phyloP scores from a whole-genome alignment of 2,329 filamentous ascomycete genomes.

The Fusarium neocosmosporiellum region DNA sequence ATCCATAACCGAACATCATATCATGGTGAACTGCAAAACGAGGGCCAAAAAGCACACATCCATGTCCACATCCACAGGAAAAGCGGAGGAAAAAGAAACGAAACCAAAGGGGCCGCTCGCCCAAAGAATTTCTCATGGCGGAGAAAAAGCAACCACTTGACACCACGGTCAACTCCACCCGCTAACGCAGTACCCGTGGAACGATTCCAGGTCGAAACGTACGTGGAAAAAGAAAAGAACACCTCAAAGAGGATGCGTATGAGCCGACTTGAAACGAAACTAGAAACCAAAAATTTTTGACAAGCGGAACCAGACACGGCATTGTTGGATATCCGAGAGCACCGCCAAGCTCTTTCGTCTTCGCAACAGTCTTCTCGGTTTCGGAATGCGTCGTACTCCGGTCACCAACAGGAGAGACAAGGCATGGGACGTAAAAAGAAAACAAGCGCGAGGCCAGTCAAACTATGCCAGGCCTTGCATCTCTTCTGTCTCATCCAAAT shows the following conservation, averaged over 20 bases:
- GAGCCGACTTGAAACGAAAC: conserved; percentile 33
- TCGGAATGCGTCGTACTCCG: neutral
- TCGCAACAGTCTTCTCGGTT: neutral
- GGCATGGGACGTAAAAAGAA: neutral
- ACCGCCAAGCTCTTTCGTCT: neutral
- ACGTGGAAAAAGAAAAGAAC: conserved; percentile 38
- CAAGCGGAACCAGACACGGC: conserved; percentile 2
- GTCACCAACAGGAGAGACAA: conserved; percentile 1
- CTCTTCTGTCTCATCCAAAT: conserved; percentile 20
- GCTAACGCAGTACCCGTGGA: conserved; percentile 34
- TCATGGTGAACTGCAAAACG: neutral
- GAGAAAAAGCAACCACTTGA: conserved; percentile 28
- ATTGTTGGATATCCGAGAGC: neutral
- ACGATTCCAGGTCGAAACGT: conserved; percentile 38
- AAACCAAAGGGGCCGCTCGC: conserved; percentile 1
- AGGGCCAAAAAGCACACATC: conserved; percentile 2
- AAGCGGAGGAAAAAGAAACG: conserved; percentile 3
- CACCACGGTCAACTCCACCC: conserved; percentile 17
- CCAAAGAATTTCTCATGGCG: conserved; percentile 15
- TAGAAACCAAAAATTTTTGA: conserved; percentile 17
- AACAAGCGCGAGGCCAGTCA: neutral
- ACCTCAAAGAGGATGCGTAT: conserved; percentile 19
- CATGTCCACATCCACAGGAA: neutral
- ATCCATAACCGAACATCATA: conserved; percentile 2
- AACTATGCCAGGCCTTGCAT: neutral